phyloP scores from a whole-genome alignment of 495 filamentous ascomycete genomes.

The Aspergillus heteromorphus region DNA sequence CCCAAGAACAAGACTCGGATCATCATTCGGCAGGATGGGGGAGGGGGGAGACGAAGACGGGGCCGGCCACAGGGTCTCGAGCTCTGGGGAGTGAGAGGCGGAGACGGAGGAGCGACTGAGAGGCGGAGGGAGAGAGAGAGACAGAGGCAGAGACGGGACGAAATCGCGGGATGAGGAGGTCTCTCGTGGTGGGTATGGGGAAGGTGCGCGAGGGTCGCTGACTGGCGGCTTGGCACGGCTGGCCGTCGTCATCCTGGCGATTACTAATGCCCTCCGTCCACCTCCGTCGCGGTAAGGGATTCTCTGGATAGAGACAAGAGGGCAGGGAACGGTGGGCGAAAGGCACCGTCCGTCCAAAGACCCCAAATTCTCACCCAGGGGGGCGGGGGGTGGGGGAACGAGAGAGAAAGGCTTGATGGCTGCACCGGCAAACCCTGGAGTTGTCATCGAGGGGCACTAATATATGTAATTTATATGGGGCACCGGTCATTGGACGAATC shows the following conservation, averaged over 20 bases:
- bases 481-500: neutral
- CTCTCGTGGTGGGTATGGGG: conserved; percentile 30
- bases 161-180: conserved; percentile 16
- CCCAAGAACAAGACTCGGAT: conserved; percentile 32
- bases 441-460: neutral
- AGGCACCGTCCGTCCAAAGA: neutral
- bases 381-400: no score
- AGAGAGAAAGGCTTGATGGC: neutral
- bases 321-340: neutral
- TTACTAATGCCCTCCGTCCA: conserved; percentile 4
- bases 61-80: neutral
- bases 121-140: no score
- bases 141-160: conserved; percentile 7
- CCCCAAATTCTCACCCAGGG: neutral
- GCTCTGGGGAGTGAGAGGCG: conserved; percentile 1
- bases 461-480: neutral
- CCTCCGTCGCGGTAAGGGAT: no score
- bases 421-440: neutral
- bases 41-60: conserved; percentile 7
- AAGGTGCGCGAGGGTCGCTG: conserved; percentile 23
- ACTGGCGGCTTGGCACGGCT: conserved; percentile 31
- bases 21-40: conserved; percentile 32
- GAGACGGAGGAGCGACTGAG: no score
- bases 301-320: neutral
- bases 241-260: conserved; percentile 4